Base-by-base conservation (phyloP, 257 asterid genomes). In the Plantago ovata region DNA sequence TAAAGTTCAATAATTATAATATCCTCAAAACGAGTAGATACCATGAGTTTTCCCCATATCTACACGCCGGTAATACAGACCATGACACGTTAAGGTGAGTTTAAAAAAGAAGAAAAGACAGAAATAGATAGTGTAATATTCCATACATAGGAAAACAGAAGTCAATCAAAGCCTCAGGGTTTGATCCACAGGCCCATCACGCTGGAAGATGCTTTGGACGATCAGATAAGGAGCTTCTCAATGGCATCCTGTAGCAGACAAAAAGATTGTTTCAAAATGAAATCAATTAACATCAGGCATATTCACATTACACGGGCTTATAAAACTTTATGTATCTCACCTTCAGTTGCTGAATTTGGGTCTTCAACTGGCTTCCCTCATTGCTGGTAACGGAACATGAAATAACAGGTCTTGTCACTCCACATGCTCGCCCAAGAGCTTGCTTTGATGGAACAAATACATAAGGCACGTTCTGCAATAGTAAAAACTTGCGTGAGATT, bases 381-480 rank as follows among this genome's bases (percentile, higher is more conserved):
- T 89, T 89, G 81, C 86, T 78, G 1, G 97, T 89, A 53, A 86
- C 95, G 0, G 97, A 89, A 69, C 95, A 86, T 10, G 95, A 84
- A 58, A 89, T 89, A 16, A 89, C 97, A 0, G 96, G 96, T 38
- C 97, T 78, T 7, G 95, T 85, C 28, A 89, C 95, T 46, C 97
- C 95, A 73, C 97, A 89, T 21, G 97, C 97, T 10, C 97, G 77
- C 33, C 97, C 97, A 54, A 89, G 91, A 62, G 89, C 84, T 84
- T 81, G 89, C 69, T 84, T 81, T 2, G 94, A 84, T 48, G 89
- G 83, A 62, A 82, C 90, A 65, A 84, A 84, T 39, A 82, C 94
- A 28, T 82, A 82, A 0, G 90, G 94, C 46, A 84, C 94, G 6
- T 84, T 84, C 94, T 84, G 76, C 60, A 69, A 61, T 38, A 44